Evolutionary conservation across 352 stramenopile species (phyloP).

Genomic region (Globisporangium ultimum): DNA sequence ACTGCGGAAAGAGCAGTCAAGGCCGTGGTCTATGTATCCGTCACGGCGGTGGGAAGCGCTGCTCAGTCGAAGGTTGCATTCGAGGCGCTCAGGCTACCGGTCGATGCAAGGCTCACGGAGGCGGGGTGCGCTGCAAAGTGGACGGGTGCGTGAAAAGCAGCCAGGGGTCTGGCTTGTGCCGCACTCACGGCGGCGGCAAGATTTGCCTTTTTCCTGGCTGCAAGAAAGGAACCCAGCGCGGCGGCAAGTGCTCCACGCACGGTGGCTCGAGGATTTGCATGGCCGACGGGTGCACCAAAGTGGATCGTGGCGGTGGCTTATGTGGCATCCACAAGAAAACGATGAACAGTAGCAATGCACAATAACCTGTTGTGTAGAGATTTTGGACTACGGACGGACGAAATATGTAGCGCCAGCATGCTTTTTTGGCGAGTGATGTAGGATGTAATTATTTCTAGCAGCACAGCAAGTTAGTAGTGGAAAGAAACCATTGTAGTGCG

Average conservation of each 20-base stretch:
- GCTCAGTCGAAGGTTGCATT: slow-evolving; percentile 35
- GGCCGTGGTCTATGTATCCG: slow-evolving; percentile 62
- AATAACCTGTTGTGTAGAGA: background rate
- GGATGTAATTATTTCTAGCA: too few species aligned
- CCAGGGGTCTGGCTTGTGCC: slow-evolving; percentile 42
- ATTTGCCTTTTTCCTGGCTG: slow-evolving; percentile 42
- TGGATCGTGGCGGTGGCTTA: slow-evolving; percentile 47
- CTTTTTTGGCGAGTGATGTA: too few species aligned
- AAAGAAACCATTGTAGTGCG: too few species aligned
- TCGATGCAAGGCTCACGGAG: slow-evolving; percentile 46
- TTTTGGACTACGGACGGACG: background rate
- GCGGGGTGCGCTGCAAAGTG: slow-evolving; percentile 42
- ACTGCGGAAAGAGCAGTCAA: slow-evolving; percentile 34
- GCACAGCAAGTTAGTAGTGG: too few species aligned
- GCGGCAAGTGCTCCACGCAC: slow-evolving; percentile 49
- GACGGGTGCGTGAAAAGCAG: slow-evolving; percentile 34
- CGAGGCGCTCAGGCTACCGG: slow-evolving; percentile 40
- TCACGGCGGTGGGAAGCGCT: slow-evolving; percentile 80
- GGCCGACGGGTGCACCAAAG: slow-evolving; percentile 33
- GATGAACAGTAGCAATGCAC: background rate
- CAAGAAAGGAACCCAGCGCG: slow-evolving; percentile 47
- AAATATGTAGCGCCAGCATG: too few species aligned
- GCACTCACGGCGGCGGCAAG: slow-evolving; percentile 52
- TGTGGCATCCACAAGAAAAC: slow-evolving; percentile 40
- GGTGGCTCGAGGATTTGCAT: slow-evolving; percentile 32